A percentile compares a stretch with the other conserved stretches of the same genome.
phyloP scores from a whole-genome alignment of 768 basidiomycete genomes.

The Clavaria fumosa region DNA sequence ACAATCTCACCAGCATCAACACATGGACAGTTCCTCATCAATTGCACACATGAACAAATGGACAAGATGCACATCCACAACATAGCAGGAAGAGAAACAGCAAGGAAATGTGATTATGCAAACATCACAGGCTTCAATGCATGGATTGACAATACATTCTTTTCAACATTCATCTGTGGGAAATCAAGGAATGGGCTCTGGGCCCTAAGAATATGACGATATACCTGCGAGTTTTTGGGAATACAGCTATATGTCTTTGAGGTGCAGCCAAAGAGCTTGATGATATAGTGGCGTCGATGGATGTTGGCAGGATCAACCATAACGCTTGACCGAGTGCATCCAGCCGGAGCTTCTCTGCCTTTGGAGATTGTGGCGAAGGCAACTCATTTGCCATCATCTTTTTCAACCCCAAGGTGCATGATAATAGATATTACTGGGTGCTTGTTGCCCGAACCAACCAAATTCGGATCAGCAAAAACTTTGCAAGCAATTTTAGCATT shows the following conservation, averaged over 20 bases:
- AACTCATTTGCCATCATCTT: not conserved
- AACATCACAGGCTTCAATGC: constrained; percentile 3
- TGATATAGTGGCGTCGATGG: constrained; percentile 3
- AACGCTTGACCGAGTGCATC: not conserved
- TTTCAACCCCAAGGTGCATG: constrained; percentile 4
- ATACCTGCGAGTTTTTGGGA: not conserved
- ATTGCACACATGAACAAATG: too few species aligned
- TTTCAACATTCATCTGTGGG: not conserved
- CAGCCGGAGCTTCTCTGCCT: not conserved
- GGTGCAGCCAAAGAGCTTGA: constrained; percentile 4
- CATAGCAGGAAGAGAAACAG: too few species aligned
- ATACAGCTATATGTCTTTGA: constrained; percentile 2
- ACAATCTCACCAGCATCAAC: too few species aligned
- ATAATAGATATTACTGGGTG: constrained; percentile 1
- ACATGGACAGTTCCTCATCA: too few species aligned
- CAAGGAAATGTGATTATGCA: too few species aligned
- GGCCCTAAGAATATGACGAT: constrained; percentile 2
- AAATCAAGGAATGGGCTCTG: constrained; percentile 3
- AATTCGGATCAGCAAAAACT: constrained; percentile 1
- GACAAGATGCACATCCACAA: too few species aligned
- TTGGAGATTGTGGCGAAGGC: not conserved
- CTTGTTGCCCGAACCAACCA: constrained; percentile 2
- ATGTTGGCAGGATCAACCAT: not conserved
- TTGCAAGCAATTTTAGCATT: not conserved
- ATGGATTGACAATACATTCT: not conserved